Evolutionary conservation across 257 asterid genomes (phyloP).

Genomic region (Plantago major): DNA sequence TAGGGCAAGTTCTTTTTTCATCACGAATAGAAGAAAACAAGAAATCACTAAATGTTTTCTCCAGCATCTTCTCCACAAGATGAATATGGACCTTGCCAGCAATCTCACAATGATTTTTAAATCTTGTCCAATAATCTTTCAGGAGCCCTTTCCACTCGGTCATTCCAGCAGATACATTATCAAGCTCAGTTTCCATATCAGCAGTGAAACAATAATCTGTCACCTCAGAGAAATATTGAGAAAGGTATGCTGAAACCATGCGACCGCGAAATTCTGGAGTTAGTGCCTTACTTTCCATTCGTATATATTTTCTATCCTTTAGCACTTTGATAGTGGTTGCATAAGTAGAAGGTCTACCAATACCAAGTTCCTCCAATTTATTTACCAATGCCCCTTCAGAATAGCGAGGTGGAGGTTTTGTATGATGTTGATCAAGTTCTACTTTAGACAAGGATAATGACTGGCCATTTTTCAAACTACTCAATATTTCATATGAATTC

Average conservation of each 20-base stretch:
- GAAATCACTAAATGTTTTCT: conserved; percentile 66
- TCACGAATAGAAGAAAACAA: conserved; percentile 66
- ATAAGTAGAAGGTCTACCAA: conserved; percentile 97
- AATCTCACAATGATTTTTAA: conserved; percentile 71
- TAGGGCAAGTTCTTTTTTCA: conserved; percentile 77
- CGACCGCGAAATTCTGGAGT: conserved; percentile 95
- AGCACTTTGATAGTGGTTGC: conserved; percentile 83
- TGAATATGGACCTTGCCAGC: conserved; percentile 61
- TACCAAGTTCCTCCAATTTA: conserved; percentile 95
- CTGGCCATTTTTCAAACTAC: conserved; percentile 50
- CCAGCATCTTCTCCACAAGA: conserved; percentile 95
- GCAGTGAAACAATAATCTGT: conserved; percentile 94
- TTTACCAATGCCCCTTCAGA: conserved; percentile 77
- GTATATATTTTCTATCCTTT: conserved; percentile 76
- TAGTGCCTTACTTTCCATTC: conserved; percentile 50
- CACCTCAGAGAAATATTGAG: conserved; percentile 82
- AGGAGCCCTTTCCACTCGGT: conserved; percentile 99
- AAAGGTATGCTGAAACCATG: conserved; percentile 88
- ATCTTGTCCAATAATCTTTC: conserved; percentile 89
- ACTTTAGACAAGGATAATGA: conserved; percentile 44
- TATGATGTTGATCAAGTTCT: conserved; percentile 59
- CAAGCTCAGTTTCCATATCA: conserved; percentile 96
- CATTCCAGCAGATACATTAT: conserved; percentile 84
- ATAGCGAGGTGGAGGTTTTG: conserved; percentile 81
- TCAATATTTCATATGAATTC: conserved; percentile 45